phyloP scores from a whole-genome alignment of 441 rosid species.

The Jatropha podagrica region DNA sequence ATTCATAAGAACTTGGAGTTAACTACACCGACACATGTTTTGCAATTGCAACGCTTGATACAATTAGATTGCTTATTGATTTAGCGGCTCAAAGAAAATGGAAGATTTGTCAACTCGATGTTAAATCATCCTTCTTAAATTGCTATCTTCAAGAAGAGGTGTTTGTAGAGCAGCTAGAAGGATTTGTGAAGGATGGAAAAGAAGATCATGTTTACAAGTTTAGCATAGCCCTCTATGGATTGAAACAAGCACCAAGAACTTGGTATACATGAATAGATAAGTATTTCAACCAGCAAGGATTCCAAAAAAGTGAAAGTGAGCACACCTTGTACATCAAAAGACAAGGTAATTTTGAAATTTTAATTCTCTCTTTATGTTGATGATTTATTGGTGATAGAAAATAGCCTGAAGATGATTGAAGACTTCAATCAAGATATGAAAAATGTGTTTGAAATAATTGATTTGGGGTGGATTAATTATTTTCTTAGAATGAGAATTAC shows the following conservation, averaged over 20 bases:
- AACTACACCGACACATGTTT: neutral
- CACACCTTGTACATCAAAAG: no score
- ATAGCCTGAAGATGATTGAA: no score
- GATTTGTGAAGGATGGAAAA: neutral
- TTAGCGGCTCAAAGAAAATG: neutral
- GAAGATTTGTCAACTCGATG: constrained; percentile 10
- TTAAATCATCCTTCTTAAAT: constrained; percentile 15
- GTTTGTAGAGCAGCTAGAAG: neutral
- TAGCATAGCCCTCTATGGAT: neutral
- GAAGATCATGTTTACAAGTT: neutral
- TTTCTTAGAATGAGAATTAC: no score
- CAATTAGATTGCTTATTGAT: neutral
- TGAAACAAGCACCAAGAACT: neutral
- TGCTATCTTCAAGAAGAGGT: neutral
- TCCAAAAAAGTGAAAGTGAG: no score
- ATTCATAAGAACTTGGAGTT: neutral
- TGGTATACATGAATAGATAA: neutral
- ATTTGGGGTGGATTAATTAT: no score
- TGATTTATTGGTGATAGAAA: no score
- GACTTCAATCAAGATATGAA: no score
- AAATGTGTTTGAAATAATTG: no score
- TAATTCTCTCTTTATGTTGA: no score
- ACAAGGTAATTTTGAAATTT: no score
- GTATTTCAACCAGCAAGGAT: neutral
- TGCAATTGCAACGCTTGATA: neutral